Base-by-base conservation (phyloP, 805 yeast species). In the Huiozyma naganishii region DNA sequence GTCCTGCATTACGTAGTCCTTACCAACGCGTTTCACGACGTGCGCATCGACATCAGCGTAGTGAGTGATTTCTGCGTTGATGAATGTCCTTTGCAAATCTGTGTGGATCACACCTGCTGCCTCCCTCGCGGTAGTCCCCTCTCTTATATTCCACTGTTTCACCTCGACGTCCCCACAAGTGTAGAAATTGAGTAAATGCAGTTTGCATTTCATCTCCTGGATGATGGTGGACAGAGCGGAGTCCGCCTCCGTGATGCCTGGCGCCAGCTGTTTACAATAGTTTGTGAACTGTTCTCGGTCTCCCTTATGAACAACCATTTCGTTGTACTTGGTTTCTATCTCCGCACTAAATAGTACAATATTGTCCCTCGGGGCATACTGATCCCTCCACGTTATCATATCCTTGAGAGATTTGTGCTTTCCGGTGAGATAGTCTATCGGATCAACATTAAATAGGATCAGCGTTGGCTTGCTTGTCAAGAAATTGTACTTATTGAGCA, bases 61-160 rank as follows among this genome's bases (percentile, higher is more conserved):
- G 54, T 82, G 82, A 57, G 76, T 72, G 29, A 88, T 83, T 45
- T 80, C 78, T 7, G 92, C 94, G 57, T 77, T 75, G 39, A 88
- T 77, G 59, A 88, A 88, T 0, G 94, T 83, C 54, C 80, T 76
- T 65, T 82, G 80, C 44, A 87, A 66, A 60, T 87, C 96, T 1
- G 86, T 82, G 60, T 88, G 96, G 47, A 88, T 88, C 32, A 82
- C 80, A 23, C 89, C 94, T 0, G 96, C 96, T 2, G 95, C 95
- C 49, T 84, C 84, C 34, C 90, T 89, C 1, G 95, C 95, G 33
- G 77, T 74, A 12, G 83, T 74, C 29, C 87, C 85, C 41, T 71
- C 70, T 58, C 89, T 73, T 43, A 88, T 71, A 12, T 88, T 83
- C 97, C 97, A 88, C 61, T 88, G 95, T 56, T 90, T 70, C 7